Evolutionary conservation across 305 asterid species (phyloP).

Genomic region (Solanum hybrid): DNA sequence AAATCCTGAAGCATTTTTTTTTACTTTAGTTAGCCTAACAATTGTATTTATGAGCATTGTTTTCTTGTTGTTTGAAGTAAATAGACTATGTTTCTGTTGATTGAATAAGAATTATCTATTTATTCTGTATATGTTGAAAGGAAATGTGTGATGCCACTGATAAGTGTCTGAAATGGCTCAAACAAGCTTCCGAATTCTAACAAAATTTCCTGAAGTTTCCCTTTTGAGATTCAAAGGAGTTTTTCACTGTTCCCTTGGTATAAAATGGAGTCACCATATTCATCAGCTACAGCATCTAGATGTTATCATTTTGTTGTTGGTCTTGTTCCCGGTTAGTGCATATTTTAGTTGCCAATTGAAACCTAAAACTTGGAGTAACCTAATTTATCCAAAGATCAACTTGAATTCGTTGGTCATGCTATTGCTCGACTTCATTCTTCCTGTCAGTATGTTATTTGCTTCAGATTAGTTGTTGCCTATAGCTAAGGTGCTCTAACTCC

Average conservation of each 20-base stretch:
- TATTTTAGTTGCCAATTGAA: neutral
- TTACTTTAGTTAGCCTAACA: too few species aligned
- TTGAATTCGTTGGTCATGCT: neutral
- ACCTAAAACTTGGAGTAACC: neutral
- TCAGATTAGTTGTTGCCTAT: neutral
- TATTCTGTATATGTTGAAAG: neutral
- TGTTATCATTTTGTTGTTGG: neutral
- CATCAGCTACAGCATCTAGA: neutral
- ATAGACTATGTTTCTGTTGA: neutral
- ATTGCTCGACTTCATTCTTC: neutral
- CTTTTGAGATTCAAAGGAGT: neutral
- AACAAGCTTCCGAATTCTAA: neutral
- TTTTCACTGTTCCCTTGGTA: neutral
- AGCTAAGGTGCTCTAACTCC: neutral
- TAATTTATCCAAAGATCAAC: neutral
- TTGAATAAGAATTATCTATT: neutral
- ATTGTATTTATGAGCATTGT: neutral
- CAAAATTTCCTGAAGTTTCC: neutral
- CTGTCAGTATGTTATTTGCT: neutral
- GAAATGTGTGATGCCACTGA: neutral
- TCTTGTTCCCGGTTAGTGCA: too few species aligned
- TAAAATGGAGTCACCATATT: neutral
- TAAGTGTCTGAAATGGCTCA: neutral
- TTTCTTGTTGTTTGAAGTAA: neutral
- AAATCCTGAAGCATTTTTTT: too few species aligned